Evolutionary conservation across 1,284 basidiomycete species (phyloP), one percentile per base, ranked within the genome.

Genomic region (Ustilago hordei): DNA sequence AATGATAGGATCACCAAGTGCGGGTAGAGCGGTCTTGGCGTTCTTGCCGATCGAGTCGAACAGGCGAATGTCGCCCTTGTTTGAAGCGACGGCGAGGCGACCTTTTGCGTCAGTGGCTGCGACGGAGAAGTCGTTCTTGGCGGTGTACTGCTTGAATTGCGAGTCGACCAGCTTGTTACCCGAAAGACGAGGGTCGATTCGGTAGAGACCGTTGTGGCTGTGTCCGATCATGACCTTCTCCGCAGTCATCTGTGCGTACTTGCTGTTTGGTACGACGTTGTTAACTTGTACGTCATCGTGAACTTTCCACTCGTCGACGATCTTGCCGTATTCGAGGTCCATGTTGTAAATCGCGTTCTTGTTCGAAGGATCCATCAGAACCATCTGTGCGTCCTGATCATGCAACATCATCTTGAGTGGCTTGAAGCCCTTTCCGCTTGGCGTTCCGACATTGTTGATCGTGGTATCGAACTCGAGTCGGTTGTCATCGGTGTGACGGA

Each of bases 231-330:
- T 89, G 2, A 96, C 99, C 87, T 97, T 93, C 84, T 97, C 92
- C 55, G 90, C 90, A 39, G 95, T 96, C 85, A 92, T 97, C 82
- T 94, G 95, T 4, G 97, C 95, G 83, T 94, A 98, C 88, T 99
- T 99, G 87, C 90, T 92, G 43, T 94, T 92, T 4, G 97, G 95
- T 1, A 96, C 91, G 82, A 99, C 93, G 85, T 96, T 92, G 84
- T 92, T 90, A 67, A 98, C 93, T 15, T 90, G 89, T 66, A 98
- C 89, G 81, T 93, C 90, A 56, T 98, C 95, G 84, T 95, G 92
- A 17, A 99, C 91, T 86, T 95, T 96, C 95, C 95, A 98, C 86
- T 99, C 96, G 84, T 99, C 97, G 8, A 99, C 95, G 47, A 99
- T 92, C 88, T 98, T 97, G 56, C 95, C 97, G 52, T 92, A 92